Conservation (phyloP, 495 filamentous ascomycete genomes). For the Tricharina praecox region DNA sequence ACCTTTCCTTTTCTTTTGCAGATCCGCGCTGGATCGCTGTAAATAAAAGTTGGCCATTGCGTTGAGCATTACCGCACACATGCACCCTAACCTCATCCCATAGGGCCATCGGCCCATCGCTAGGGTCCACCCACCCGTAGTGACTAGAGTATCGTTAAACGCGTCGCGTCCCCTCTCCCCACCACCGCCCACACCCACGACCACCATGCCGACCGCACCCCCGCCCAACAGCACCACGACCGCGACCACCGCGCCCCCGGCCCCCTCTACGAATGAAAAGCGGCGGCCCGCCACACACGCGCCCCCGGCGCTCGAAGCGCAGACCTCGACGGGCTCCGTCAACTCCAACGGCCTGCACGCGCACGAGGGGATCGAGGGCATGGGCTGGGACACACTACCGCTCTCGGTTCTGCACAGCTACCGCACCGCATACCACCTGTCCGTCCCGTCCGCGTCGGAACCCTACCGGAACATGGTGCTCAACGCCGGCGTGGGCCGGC, state of each 20-base stretch:
- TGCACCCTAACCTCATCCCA: too few relatives aligned
- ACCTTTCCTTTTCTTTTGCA: too few relatives aligned
- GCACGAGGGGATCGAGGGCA: constrained; percentile 26
- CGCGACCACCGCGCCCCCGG: not conserved
- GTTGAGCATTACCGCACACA: too few relatives aligned
- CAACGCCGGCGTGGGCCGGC: constrained; percentile 19
- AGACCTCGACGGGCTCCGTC: constrained; percentile 10
- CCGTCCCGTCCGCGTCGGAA: constrained; percentile 15
- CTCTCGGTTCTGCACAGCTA: constrained; percentile 22
- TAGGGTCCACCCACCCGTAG: too few relatives aligned
- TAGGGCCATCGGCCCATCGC: too few relatives aligned
- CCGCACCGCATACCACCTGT: constrained; percentile 20
- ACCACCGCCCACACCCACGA: not conserved
- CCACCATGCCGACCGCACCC: constrained; percentile 19
- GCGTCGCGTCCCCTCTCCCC: not conserved
- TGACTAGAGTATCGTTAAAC: too few relatives aligned
- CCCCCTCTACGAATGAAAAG: constrained; percentile 10
- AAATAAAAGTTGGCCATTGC: too few relatives aligned
- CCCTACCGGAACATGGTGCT: constrained; percentile 22
- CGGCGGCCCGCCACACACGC: constrained; percentile 10
- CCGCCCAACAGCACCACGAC: constrained; percentile 12
- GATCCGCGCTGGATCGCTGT: too few relatives aligned
- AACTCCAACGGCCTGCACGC: constrained; percentile 25
- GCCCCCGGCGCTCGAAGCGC: constrained; percentile 10
- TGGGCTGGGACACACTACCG: constrained; percentile 22